Percentiles rank a stretch among this genome's conserved stretches.
Evolutionary conservation across 352 stramenopile species (phyloP).

Genomic region (Phytopythium montanum): DNA sequence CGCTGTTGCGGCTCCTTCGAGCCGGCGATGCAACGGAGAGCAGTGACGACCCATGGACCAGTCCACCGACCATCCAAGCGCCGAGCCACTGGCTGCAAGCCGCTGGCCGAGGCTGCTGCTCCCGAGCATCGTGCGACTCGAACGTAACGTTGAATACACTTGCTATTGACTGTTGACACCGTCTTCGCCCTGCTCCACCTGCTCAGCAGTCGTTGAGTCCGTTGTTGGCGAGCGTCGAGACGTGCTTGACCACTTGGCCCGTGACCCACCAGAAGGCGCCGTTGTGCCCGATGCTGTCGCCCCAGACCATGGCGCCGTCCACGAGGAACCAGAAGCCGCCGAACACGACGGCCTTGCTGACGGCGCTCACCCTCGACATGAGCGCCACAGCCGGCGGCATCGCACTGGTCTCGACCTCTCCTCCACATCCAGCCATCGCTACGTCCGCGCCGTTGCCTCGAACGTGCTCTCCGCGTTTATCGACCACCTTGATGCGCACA

Average conservation of each 20-base stretch:
- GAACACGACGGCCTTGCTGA: not conserved
- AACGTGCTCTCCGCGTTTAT: not conserved
- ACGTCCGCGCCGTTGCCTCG: not conserved
- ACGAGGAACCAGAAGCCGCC: slow-evolving; percentile 3
- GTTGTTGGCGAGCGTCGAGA: slow-evolving; percentile 1
- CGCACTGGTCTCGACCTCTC: not conserved
- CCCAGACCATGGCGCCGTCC: slow-evolving; percentile 1
- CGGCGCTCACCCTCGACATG: not conserved
- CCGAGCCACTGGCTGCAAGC: not conserved
- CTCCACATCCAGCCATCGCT: not conserved
- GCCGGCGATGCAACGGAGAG: not conserved
- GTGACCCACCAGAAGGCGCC: slow-evolving; percentile 1
- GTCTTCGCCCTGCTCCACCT: not conserved
- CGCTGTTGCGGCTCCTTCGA: not conserved
- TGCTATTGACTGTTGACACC: not conserved
- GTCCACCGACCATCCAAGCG: not conserved
- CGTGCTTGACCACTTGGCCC: slow-evolving; percentile 1
- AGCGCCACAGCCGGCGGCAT: not conserved
- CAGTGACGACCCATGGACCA: not conserved
- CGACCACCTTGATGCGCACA: not conserved
- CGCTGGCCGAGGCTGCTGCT: not conserved
- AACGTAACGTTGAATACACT: not conserved
- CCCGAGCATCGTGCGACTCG: not conserved
- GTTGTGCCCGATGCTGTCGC: not conserved
- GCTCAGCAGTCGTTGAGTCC: not conserved